These are phyloP conservation scores for Tylopilus felleus DNA, from an alignment of 768 basidiomycete species.

Conservation along the genomic window DNA sequence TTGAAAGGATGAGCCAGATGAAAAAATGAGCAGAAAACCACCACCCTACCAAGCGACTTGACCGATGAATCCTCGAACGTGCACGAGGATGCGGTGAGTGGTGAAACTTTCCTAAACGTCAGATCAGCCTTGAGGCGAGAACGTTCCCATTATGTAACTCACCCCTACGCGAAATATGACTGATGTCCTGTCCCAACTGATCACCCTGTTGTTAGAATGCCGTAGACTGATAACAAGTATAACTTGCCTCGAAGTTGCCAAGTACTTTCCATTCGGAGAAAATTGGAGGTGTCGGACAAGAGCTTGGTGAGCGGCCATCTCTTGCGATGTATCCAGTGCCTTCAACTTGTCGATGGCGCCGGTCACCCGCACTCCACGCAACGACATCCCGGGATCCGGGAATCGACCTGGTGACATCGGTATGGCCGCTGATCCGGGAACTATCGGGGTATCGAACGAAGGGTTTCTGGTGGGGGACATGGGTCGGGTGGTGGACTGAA, in stretches of 20 bases:
- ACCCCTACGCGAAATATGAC: conserved; percentile 49
- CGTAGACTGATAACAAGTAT: not conserved
- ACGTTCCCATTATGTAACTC: conserved; percentile 20
- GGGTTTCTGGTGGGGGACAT: conserved; percentile 31
- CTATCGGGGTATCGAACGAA: conserved; percentile 28
- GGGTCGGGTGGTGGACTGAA: conserved; percentile 33
- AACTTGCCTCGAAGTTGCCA: conserved; percentile 50
- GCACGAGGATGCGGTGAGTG: conserved; percentile 47
- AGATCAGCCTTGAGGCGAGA: conserved; percentile 13
- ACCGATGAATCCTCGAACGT: conserved; percentile 50
- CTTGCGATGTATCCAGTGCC: conserved; percentile 39
- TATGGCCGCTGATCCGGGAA: conserved; percentile 17
- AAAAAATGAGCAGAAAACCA: not conserved
- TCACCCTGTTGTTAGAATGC: conserved; percentile 10
- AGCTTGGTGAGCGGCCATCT: conserved; percentile 44
- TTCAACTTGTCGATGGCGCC: conserved; percentile 41
- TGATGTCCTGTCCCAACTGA: conserved; percentile 50
- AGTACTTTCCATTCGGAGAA: conserved; percentile 50
- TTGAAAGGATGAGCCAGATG: conserved; percentile 8
- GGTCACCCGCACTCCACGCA: conserved; percentile 40
- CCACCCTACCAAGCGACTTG: conserved; percentile 49
- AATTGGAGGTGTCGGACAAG: conserved; percentile 54
- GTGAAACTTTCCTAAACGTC: conserved; percentile 38
- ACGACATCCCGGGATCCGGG: conserved; percentile 32
- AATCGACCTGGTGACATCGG: conserved; percentile 31